Evolutionary conservation across 2,329 filamentous ascomycete species (phyloP), one percentile per base, ranked within the genome.

Genomic region (Penicillium sp.): DNA sequence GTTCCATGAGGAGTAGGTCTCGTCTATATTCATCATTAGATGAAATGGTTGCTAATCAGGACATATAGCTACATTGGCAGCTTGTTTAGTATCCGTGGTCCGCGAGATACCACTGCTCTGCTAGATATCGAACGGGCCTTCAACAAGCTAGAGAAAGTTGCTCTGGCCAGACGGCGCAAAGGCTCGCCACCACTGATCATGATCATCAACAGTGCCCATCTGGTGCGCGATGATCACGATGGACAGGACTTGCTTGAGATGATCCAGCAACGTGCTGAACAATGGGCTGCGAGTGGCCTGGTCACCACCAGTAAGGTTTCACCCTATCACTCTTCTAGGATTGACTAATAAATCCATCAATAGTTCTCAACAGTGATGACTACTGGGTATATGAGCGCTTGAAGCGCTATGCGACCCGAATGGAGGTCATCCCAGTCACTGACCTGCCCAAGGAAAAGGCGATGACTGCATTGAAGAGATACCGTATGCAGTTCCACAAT

Each of bases 321-420:
- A 18, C 14, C 3, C 14, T 11, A 6, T 7, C 18, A n/a, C 4
- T 13, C n/a, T 1, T 9, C 5, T 28, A 10, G 3, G 6, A 22
- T 3, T 25, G 6, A 17, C 28, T 16, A 16, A 25, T 25, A 7
- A 2, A 20, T n/a, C 6, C 14, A 26, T 30, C 28, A 25, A 40
- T 87, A 72, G 81, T 98, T 22, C 88, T 98, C 68, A 96, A 95
- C 66, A 89, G 82, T 37, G 92, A 98, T 64, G 92, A 96, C 60
- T 98, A 95, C 66, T 98, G 92, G 92, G 85, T 98, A 0, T 96
- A 95, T 56, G 92, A 98, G 63, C 78, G 89, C 10, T 70, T 98
- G 35, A 95, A 95, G 71, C 82, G 86, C 60, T 82, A 95, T 42
- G 86, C 88, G 2, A 95, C 89, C 2, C 80, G 92, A 30, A 94